These are phyloP conservation scores for Penicillium sp. DNA, from an alignment of 2,329 filamentous ascomycete species.

Conservation along the genomic window DNA sequence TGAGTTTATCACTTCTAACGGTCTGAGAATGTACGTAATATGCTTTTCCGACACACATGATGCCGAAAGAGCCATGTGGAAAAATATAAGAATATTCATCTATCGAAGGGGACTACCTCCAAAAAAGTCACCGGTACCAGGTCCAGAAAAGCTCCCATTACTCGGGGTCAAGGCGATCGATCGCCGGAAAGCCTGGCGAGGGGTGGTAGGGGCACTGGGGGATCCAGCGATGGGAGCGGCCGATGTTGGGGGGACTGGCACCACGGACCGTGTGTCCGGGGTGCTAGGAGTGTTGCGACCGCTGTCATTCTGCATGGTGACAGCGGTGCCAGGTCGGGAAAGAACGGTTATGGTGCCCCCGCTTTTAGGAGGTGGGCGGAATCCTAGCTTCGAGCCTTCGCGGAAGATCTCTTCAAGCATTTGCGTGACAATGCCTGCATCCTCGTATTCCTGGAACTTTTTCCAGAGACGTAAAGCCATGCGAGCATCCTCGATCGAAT, in stretches of 20 bases:
- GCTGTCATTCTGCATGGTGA: slow-evolving; percentile 40
- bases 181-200: slow-evolving; percentile 44
- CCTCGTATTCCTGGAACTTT: slow-evolving; percentile 85
- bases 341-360: slow-evolving; percentile 31
- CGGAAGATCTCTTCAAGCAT: slow-evolving; percentile 86
- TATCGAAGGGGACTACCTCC: slow-evolving; percentile 42
- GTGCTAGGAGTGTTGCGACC: slow-evolving; percentile 46
- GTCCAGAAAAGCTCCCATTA: slow-evolving; percentile 42
- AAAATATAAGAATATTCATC: background rate
- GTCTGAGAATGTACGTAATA: background rate
- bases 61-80: background rate
- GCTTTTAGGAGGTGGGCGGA: slow-evolving; percentile 54
- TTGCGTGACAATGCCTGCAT: slow-evolving; percentile 77
- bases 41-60: background rate
- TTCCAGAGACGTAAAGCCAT: slow-evolving; percentile 86
- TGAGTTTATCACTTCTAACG: background rate
- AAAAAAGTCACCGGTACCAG: slow-evolving; percentile 41
- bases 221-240: slow-evolving; percentile 10
- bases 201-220: slow-evolving; percentile 41
- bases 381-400: slow-evolving; percentile 60
- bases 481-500: slow-evolving; percentile 91
- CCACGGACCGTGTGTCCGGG: slow-evolving; percentile 30
- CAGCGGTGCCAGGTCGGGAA: slow-evolving; percentile 42
- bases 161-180: slow-evolving; percentile 45
- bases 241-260: slow-evolving; percentile 4